These are phyloP conservation scores for Pyrus communis DNA, from an alignment of 306 rosid genomes.

Conservation along the genomic window DNA sequence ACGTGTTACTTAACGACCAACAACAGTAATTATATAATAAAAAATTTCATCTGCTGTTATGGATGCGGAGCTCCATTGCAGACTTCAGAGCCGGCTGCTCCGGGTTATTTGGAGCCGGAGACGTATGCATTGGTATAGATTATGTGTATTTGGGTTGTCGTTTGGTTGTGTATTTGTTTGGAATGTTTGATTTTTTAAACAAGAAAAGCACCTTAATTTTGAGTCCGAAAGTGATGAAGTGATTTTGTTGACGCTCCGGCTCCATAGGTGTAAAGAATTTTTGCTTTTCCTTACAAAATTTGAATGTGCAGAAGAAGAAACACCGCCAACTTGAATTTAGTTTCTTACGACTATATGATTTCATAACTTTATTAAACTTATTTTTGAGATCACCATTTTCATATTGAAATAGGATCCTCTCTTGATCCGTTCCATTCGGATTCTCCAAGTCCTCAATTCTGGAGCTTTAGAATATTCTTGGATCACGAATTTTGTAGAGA, in stretches of 20 bases:
- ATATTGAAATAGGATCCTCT: no score
- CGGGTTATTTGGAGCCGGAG: slow-evolving; percentile 64
- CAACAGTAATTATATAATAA: no score
- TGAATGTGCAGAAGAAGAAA: slow-evolving; percentile 67
- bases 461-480: no score
- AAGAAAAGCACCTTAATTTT: not conserved
- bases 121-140: slow-evolving; percentile 66
- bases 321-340: slow-evolving; percentile 41
- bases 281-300: not conserved
- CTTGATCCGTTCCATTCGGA: no score
- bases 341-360: no score
- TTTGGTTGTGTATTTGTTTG: not conserved
- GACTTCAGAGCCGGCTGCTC: slow-evolving; percentile 57
- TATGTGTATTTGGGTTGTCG: not conserved
- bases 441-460: no score
- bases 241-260: not conserved
- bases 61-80: slow-evolving; percentile 96
- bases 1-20: no score
- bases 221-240: not conserved
- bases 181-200: not conserved
- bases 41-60: slow-evolving; percentile 27
- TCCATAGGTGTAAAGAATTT: not conserved
- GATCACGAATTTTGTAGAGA: no score
- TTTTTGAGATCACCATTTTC: no score
- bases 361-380: no score